A percentile compares a stretch with the other conserved stretches of the same genome.
Conservation (phyloP, 108 stramenopile genomes). For the Cyclotella atomus region DNA sequence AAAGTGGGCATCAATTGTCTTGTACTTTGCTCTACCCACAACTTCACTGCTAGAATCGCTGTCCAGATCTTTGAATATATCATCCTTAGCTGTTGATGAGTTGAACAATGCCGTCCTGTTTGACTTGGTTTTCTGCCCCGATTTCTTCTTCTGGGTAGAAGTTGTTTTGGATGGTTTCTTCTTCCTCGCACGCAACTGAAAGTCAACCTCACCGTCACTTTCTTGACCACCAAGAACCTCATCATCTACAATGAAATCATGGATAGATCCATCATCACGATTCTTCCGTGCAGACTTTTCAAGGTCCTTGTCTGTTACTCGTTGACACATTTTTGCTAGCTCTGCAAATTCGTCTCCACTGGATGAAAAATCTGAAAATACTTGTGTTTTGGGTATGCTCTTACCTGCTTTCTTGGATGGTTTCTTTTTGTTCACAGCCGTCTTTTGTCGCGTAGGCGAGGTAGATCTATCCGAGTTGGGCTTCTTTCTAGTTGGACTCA, state of each 20-base stretch:
- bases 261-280: not conserved
- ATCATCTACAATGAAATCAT: slow-evolving; percentile 15
- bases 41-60: not conserved
- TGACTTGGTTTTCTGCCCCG: not conserved
- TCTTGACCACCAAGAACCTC: no score
- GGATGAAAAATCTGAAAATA: not conserved
- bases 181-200: not conserved
- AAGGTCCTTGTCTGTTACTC: not conserved
- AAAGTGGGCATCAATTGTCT: not conserved
- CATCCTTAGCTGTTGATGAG: not conserved
- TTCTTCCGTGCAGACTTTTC: not conserved
- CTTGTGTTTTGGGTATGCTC: not conserved
- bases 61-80: not conserved
- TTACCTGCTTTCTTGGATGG: not conserved
- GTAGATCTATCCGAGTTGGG: not conserved
- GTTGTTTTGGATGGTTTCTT: not conserved
- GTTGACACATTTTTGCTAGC: not conserved
- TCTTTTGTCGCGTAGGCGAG: not conserved
- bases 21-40: not conserved
- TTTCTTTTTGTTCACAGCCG: not conserved
- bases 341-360: not conserved
- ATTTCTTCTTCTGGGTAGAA: not conserved
- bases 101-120: slow-evolving; percentile 7
- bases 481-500: not conserved
- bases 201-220: not conserved